These are phyloP conservation scores for Arxiozyma slooffiae DNA, from an alignment of 1,139 yeast genomes.

Conservation along the genomic window DNA sequence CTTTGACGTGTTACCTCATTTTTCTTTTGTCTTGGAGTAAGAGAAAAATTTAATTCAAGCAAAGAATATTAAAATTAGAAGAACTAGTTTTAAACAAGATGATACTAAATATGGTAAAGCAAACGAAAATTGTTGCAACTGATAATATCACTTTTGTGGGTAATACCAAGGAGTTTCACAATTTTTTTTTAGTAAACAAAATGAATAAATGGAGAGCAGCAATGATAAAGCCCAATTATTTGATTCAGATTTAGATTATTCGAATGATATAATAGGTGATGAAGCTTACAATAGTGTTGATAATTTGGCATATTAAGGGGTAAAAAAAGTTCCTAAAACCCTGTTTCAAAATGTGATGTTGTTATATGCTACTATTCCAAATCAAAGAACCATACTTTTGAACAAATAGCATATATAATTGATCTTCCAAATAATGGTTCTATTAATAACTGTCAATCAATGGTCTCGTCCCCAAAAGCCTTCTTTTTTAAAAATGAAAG, in stretches of 20 bases:
- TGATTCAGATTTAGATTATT: constrained; percentile 16
- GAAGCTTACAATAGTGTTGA: constrained; percentile 32
- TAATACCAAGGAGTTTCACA: constrained; percentile 29
- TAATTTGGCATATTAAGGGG: constrained; percentile 28
- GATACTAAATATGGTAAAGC: constrained; percentile 32
- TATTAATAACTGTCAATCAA: constrained; percentile 11
- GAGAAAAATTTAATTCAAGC: constrained; percentile 29
- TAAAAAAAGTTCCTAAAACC: constrained; percentile 6
- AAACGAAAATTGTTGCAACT: constrained; percentile 28
- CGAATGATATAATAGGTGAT: constrained; percentile 30
- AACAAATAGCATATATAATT: constrained; percentile 9
- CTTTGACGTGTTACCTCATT: constrained; percentile 28
- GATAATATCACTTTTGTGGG: constrained; percentile 20
- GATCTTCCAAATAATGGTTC: constrained; percentile 16
- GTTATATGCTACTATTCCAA: constrained; percentile 29
- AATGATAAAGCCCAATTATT: constrained; percentile 8
- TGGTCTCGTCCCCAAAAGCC: constrained; percentile 2
- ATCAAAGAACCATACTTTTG: constrained; percentile 20
- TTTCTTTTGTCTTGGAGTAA: constrained; percentile 27
- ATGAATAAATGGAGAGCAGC: constrained; percentile 8
- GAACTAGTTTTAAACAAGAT: constrained; percentile 30
- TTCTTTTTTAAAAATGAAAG: background rate
- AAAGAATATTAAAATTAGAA: constrained; percentile 27
- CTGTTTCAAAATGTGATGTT: constrained; percentile 23
- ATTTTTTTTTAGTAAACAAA: constrained; percentile 20